Evolutionary conservation across 495 filamentous ascomycete species (phyloP).

Genomic region (Podospora australis): DNA sequence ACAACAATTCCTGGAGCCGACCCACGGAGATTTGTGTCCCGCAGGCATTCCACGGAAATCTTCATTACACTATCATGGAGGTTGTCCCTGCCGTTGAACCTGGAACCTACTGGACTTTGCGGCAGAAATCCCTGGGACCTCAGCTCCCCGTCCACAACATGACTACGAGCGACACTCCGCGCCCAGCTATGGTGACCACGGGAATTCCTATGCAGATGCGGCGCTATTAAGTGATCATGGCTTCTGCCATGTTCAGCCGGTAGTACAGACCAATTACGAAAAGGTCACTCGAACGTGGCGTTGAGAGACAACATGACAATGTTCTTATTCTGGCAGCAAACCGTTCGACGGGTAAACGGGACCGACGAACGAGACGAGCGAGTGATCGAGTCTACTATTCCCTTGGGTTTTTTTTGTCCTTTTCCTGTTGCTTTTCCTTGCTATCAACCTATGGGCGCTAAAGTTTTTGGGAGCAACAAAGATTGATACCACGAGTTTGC

Average conservation of each 20-base stretch:
- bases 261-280: background rate
- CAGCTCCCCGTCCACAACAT: conserved; percentile 20
- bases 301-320: background rate
- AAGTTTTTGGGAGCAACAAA: conserved; percentile 3
- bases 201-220: conserved; percentile 5
- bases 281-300: background rate
- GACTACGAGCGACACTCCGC: conserved; percentile 34
- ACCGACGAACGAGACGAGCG: background rate
- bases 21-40: conserved; percentile 33
- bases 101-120: conserved; percentile 28
- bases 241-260: background rate
- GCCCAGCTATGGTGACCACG: conserved; percentile 16
- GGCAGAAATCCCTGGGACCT: conserved; percentile 17
- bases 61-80: conserved; percentile 42
- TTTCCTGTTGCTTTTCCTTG: background rate
- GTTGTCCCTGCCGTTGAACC: conserved; percentile 27
- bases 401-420: background rate
- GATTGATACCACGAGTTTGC: conserved; percentile 14
- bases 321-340: background rate
- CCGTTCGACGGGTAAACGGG: background rate
- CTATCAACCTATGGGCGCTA: background rate
- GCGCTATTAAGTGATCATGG: background rate
- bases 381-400: background rate
- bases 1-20: conserved; percentile 3
- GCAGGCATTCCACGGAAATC: conserved; percentile 34